Evolutionary conservation across 2,329 filamentous ascomycete species (phyloP), one percentile per base, ranked within the genome.

Genomic region (Botrytis hyacinthi): DNA sequence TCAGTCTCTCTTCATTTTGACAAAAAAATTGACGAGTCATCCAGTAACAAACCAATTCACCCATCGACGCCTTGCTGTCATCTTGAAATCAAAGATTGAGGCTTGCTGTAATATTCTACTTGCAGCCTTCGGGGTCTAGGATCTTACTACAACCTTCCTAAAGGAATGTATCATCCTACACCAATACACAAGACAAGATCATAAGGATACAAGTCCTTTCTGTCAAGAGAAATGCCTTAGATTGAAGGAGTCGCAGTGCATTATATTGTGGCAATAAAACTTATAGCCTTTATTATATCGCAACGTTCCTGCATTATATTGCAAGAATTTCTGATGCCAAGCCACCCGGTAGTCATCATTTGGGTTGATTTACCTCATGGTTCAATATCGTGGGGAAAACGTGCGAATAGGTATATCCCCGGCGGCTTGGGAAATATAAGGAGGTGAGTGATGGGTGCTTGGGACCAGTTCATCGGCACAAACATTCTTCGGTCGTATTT

Each of bases 301-400:
- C 12, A 16, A 54, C 51, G 35, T 42, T 29, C 46, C 65, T 57
- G 46, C 35, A 32, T 68, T 42, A 3, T 22, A 18, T 46, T 20
- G 26, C 62, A 66, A 16, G 12, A 16, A 35, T 14, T 35, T 18
- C 20, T 16, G 9, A 40, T 32, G 46, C 32, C 46, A 67, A 67
- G 65, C 65, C 65, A 26, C 32, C 37, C 22, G 22, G 32, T 7
- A 40, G 46, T 29, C 22, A 54, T 29, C 46, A 40, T 40, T 5
- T n/a, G 22, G 2, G 26, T 8, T 4, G 51, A 18, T 54, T 54
- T 67, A 29, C 44, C 3, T 35, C 22, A 51, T 48, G 57, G 20
- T 67, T 51, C 20, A 29, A 67, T 5, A 40, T 68, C 65, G 35
- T 29, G 65, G 66, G 48, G 35, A 42, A 68, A 68, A 68, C 66